Conservation (phyloP, 495 filamentous ascomycete genomes). For the Aspergillus conjunctus region DNA sequence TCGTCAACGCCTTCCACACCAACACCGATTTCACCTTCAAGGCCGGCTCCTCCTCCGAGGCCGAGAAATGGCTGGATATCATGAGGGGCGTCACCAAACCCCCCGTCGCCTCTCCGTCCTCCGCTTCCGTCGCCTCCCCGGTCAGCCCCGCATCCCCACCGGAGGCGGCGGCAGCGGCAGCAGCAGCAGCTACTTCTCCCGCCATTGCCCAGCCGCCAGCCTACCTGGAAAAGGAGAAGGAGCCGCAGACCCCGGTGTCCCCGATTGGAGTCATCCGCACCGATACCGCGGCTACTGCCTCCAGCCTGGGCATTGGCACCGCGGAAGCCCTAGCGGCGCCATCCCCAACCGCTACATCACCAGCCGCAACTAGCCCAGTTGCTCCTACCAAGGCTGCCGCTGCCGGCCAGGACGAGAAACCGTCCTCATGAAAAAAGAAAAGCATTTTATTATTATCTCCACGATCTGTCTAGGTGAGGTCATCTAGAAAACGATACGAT, state of each 20-base stretch:
- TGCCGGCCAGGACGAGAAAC: too few species aligned
- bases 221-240: constrained; percentile 33
- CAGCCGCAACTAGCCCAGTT: too few species aligned
- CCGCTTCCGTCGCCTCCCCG: too few species aligned
- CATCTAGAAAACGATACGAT: too few species aligned
- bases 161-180: constrained; percentile 20
- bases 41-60: constrained; percentile 72
- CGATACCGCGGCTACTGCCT: constrained; percentile 13
- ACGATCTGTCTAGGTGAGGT: too few species aligned
- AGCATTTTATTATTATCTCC: too few species aligned
- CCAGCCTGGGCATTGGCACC: not conserved
- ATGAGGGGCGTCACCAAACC: constrained; percentile 52
- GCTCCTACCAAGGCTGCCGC: too few species aligned
- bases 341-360: too few species aligned
- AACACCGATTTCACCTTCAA: constrained; percentile 68
- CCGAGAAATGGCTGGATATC: constrained; percentile 79
- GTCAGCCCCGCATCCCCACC: constrained; percentile 13
- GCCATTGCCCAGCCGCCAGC: constrained; percentile 25
- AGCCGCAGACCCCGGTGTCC: constrained; percentile 7
- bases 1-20: constrained; percentile 61
- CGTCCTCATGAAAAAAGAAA: too few species aligned
- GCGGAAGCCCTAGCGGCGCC: not conserved
- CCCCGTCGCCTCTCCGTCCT: constrained; percentile 19
- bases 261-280: constrained; percentile 19
- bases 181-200: constrained; percentile 11